Base-by-base conservation (phyloP, 495 filamentous ascomycete genomes). In the Aspergillus mulundensis region DNA sequence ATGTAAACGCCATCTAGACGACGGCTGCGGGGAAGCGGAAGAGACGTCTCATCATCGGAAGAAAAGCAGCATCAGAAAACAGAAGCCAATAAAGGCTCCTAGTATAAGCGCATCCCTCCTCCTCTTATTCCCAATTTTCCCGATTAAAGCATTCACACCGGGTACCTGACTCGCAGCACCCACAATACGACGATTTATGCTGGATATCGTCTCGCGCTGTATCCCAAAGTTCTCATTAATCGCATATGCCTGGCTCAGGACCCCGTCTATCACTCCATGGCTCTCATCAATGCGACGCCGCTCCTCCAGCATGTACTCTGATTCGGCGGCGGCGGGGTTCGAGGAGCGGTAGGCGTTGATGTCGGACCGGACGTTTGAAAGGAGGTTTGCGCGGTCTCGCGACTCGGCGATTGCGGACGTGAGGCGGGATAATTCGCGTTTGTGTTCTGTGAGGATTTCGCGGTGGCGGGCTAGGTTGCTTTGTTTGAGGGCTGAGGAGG, bases 301-400 rank as follows among this genome's bases (percentile, higher is more conserved):
- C 81, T 99, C 94, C 62, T 89, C 89, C 18, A 97, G 81, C 91
- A 99, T 96, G 75, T 96, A 97, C 40, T 97, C 93, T 18, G 89
- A 89, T 72, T 97, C 94, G 36, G 85, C 88, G 6, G 79, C 82
- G 51, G 81, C 87, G 7, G 90, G 89, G 71, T 95, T 92, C 23
- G 81, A 83, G 20, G 86, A 82, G 30, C 86, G 88, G 78, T 96
- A 97, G 38, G 88, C 85, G 63, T 87, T 81, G 67, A 97, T 97
- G 70, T 98, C 94, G 58, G 89, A 87, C 60, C 91, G 88, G 34
- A 98, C 91, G 67, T 85, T 90, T 8, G 84, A 86, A 43, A 97
- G 86, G n/a, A 98, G 85, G 70, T 97, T 96, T 18, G 88, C 84
- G 59, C 91, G 89, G 68, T 91, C 83, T 61, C 94, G 88, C 53